Base-by-base conservation (phyloP, 805 yeast species). In the Saturnispora kantuleensis region DNA sequence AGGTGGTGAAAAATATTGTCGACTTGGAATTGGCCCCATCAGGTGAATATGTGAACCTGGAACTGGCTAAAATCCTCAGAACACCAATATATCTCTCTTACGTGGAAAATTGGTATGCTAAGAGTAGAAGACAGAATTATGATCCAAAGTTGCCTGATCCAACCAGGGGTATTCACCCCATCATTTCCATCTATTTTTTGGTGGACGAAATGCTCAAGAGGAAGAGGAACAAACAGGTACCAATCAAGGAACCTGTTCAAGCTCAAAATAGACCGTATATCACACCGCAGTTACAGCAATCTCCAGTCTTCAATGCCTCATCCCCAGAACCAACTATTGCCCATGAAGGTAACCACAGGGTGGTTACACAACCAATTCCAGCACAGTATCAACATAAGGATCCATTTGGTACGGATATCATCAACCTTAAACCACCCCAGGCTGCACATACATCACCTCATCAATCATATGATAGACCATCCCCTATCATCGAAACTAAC, bases 101-200 rank as follows among this genome's bases (percentile, higher is more conserved):
- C 29, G 68, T 73, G 28, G 74, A 68, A 21, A 73, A 74, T 47
- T 85, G 94, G 94, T 68, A 71, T 53, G 67, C 66, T 42, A 54
- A 65, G 31, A 62, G 35, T 60, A 65, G 58, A 6, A 53, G 49
- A 28, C 41, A 51, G 38, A 35, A 34, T 13, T 62, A 55, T 46
- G 57, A 59, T 45, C 45, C 48, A 15, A 45, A 51, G 10, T 57
- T 71, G 15, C 73, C 77, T 2, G 93, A 87, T 62, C 97, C 97
- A 12, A 84, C 95, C 1, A 70, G 74, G 44, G 90, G 89, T 1
- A 89, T 75, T 61, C 95, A 89, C 63, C 97, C 98, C 0, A 69
- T 89, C 50, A 66, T 90, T 10, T 86, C 96, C 6, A 81, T 90
- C 33, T 93, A 93, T 60, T 82, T 77, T 57, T 70, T 93, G 51